phyloP scores from a whole-genome alignment of 2,329 filamentous ascomycete species.

The Fusarium duplospermum region DNA sequence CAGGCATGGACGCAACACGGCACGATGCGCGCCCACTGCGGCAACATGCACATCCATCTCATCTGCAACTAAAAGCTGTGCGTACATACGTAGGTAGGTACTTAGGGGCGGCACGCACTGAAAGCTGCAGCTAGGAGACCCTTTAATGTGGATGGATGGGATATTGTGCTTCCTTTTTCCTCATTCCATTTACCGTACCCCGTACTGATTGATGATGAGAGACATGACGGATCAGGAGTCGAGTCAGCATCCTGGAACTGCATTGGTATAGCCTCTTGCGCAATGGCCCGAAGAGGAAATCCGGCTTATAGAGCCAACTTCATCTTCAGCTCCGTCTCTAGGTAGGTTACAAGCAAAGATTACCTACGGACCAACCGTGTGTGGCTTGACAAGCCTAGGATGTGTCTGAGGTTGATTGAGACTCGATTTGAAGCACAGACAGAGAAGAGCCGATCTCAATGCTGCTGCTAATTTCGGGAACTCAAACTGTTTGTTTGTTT shows the following conservation, averaged over 20 bases:
- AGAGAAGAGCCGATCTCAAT: not conserved
- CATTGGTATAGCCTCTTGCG: constrained; percentile 21
- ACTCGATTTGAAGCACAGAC: not conserved
- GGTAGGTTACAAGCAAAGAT: not conserved
- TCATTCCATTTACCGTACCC: not conserved
- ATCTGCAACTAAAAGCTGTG: not conserved
- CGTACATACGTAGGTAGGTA: not conserved
- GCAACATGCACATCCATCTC: not conserved
- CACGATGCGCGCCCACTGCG: constrained; percentile 10
- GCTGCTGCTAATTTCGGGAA: not conserved
- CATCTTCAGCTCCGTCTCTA: not conserved
- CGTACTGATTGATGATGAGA: not conserved
- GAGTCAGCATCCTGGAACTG: constrained; percentile 28
- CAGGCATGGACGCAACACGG: constrained; percentile 1
- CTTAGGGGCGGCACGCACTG: not conserved
- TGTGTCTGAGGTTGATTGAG: not conserved
- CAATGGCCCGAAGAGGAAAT: constrained; percentile 21
- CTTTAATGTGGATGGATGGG: constrained; percentile 1
- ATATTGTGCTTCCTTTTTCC: constrained; percentile 1
- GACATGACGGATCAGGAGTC: not conserved
- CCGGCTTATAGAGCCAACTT: not conserved
- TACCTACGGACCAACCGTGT: not conserved
- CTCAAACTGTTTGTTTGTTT: not conserved
- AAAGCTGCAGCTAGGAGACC: not conserved
- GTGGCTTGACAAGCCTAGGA: not conserved